phyloP scores from a whole-genome alignment of 108 stramenopile species.

The Pinguiococcus pyrenoidosus region DNA sequence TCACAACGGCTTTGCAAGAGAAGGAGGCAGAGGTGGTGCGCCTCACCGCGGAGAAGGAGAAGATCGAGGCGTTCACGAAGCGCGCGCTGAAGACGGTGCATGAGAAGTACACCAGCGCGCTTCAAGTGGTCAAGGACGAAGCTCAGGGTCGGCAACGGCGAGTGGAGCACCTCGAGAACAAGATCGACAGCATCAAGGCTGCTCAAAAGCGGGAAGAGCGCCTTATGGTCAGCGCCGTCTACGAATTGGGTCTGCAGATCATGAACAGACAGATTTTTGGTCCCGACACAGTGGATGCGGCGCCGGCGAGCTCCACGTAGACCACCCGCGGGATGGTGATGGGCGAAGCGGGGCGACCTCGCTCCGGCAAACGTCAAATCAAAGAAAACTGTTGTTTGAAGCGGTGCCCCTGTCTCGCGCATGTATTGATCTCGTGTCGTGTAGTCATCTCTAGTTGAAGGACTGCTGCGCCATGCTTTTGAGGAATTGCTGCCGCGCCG shows the following conservation, averaged over 20 bases:
- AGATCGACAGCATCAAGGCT: constrained; percentile 61
- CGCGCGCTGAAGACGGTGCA: constrained; percentile 77
- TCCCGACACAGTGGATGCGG: too few relatives aligned
- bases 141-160: constrained; percentile 67
- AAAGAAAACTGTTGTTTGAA: too few relatives aligned
- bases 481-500: constrained; percentile 27
- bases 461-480: constrained; percentile 33
- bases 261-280: constrained; percentile 58
- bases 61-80: constrained; percentile 80
- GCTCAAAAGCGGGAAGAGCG: constrained; percentile 75
- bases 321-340: too few relatives aligned
- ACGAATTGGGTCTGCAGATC: constrained; percentile 70
- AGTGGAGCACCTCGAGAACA: constrained; percentile 45
- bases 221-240: constrained; percentile 70
- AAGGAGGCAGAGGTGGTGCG: constrained; percentile 60
- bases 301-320: too few relatives aligned
- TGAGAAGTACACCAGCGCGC: constrained; percentile 78
- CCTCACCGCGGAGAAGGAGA: constrained; percentile 70
- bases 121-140: constrained; percentile 75
- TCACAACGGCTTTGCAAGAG: too few relatives aligned
- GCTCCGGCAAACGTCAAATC: too few relatives aligned
- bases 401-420: too few relatives aligned
- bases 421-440: too few relatives aligned
- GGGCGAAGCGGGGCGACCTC: too few relatives aligned
- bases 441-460: too few relatives aligned